Evolutionary conservation across 2,329 filamentous ascomycete genomes (phyloP).

Genomic region (Dothistroma septosporum): DNA sequence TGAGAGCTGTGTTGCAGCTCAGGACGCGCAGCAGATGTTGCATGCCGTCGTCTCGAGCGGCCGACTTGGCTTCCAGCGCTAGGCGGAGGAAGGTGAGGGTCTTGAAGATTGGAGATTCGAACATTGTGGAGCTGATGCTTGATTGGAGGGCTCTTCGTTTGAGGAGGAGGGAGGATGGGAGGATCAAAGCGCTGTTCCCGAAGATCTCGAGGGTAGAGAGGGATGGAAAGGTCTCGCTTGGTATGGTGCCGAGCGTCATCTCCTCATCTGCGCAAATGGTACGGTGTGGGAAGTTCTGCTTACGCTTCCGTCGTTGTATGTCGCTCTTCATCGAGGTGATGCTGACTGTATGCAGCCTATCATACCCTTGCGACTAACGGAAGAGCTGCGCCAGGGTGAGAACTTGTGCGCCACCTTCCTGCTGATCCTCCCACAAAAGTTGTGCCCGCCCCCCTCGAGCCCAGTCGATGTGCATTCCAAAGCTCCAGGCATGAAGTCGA

Average conservation of each 20-base stretch:
- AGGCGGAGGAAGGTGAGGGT: too few relatives aligned
- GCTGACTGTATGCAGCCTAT: neutral
- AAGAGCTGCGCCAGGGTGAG: neutral
- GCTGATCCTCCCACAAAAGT: neutral
- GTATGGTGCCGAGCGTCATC: neutral
- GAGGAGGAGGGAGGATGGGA: too few relatives aligned
- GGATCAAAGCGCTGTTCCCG: too few relatives aligned
- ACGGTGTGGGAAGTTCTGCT: neutral
- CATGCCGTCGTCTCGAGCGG: neutral
- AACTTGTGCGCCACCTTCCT: neutral
- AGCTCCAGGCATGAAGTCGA: neutral
- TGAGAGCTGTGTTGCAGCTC: neutral
- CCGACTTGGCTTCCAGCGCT: too few relatives aligned
- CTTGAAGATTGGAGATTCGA: too few relatives aligned
- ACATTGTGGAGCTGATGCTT: too few relatives aligned
- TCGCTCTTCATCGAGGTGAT: neutral
- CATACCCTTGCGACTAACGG: neutral
- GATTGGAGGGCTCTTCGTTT: too few relatives aligned
- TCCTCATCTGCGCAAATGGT: neutral
- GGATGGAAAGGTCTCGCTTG: too few relatives aligned
- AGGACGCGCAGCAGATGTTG: neutral
- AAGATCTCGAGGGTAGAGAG: too few relatives aligned
- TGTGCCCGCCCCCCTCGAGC: neutral
- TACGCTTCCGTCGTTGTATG: neutral
- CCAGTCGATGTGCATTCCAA: neutral